These are phyloP conservation scores for Geopyxis carbonaria DNA, from an alignment of 495 filamentous ascomycete species.

Conservation along the genomic window DNA sequence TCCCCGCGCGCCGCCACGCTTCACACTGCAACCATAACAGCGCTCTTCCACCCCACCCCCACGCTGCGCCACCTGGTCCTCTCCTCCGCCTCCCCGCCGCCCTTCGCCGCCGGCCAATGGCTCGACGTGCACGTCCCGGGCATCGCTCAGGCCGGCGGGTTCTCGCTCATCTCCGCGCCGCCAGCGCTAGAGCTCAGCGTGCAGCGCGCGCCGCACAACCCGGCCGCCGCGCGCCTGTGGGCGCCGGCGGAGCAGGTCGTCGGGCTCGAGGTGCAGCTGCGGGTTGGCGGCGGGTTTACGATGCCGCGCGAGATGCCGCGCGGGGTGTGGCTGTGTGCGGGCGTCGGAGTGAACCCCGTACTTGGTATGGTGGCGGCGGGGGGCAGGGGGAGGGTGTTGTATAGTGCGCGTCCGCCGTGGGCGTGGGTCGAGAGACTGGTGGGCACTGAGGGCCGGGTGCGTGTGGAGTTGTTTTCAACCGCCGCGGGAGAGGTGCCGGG, in stretches of 20 bases:
- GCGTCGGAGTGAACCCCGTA: slow-evolving; percentile 15
- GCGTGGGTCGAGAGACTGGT: neutral
- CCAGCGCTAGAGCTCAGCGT: slow-evolving; percentile 53
- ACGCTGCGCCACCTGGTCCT: neutral
- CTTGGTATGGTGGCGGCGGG: slow-evolving; percentile 46
- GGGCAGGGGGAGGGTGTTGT: slow-evolving; percentile 74
- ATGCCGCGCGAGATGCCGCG: slow-evolving; percentile 21
- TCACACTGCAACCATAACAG: neutral
- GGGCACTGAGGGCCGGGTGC: neutral
- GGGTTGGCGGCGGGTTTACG: slow-evolving; percentile 12
- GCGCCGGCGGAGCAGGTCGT: slow-evolving; percentile 37
- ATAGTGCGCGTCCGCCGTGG: slow-evolving; percentile 42
- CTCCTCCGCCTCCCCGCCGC: neutral
- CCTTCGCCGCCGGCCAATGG: slow-evolving; percentile 59
- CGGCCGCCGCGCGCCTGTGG: slow-evolving; percentile 48
- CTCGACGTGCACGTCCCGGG: slow-evolving; percentile 62
- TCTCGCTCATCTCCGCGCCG: slow-evolving; percentile 72
- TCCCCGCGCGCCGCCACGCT: neutral
- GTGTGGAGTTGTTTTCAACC: slow-evolving; percentile 18
- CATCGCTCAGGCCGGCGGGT: slow-evolving; percentile 55
- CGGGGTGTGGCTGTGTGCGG: slow-evolving; percentile 20
- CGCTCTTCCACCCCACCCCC: neutral
- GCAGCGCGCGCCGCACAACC: slow-evolving; percentile 46
- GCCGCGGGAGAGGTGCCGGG: slow-evolving; percentile 47
- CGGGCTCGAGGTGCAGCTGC: slow-evolving; percentile 20